Evolutionary conservation across 805 yeast species (phyloP), one percentile per base, ranked within the genome.

Genomic region (Brettanomyces anomalus): DNA sequence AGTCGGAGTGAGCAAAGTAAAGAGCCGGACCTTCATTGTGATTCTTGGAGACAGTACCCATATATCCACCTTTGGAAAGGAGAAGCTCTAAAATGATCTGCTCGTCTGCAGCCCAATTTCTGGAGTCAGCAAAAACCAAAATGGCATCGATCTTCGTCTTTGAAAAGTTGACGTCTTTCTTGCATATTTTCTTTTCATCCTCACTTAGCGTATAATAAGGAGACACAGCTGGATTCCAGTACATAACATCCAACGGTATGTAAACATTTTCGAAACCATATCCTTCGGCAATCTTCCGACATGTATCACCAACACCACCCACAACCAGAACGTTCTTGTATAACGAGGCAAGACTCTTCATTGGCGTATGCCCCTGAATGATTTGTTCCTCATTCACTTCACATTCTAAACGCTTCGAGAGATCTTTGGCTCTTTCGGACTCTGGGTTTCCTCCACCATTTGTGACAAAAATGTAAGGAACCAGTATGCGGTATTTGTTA

Each of bases 361-460:
- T 87, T 30, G 96, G 96, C 1, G 96, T 87, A 62, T 87, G 95
- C 47, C 95, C 95, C 63, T 87, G 96, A 53, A 87, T 83, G 46
- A 87, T 83, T 65, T 87, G 96, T 43, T 79, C 86, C 36, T 78
- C 77, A 11, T 81, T 74, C 46, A 87, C 76, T 33, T 72, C 72
- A 33, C 76, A 64, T 17, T 70, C 74, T 48, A 87, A 69, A 49
- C 86, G 66, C 44, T 71, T 68, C 36, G 80, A 68, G 55, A 87
- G 69, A 50, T 85, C 93, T 43, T 71, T 73, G 39, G 90, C 83
- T 52, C 96, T 71, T 8, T 74, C 79, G 43, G 66, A 58, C 60
- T 87, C 96, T 7, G 86, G 81, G 55, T 83, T 77, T 40, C 96
- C 96, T 51, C 96, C 95, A 52, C 96, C 96, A 60, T 87, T 87